Conservation (phyloP, 352 stramenopile genomes). For the Pilasporangium apinafurcum region DNA sequence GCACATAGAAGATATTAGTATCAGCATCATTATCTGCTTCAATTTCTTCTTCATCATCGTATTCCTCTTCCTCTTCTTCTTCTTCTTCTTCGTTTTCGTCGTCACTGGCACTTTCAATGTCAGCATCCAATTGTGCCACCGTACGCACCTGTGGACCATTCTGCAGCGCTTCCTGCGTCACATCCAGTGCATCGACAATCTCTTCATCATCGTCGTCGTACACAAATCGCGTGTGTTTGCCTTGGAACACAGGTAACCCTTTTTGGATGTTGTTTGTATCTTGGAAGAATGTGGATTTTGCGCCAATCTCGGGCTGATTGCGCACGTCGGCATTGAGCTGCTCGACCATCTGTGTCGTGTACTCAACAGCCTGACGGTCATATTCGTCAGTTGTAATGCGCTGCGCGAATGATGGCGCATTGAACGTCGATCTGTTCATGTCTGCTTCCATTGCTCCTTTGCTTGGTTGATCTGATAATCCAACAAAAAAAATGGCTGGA, state of each 20-base stretch:
- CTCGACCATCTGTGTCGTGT: slow-evolving; percentile 54
- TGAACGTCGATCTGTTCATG: too few species aligned
- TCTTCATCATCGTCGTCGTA: slow-evolving; percentile 71
- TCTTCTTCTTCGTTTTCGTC: slow-evolving; percentile 26
- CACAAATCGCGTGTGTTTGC: slow-evolving; percentile 74
- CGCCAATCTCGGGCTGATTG: slow-evolving; percentile 33
- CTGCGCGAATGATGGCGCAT: too few species aligned
- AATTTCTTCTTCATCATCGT: slow-evolving; percentile 11
- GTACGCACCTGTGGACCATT: slow-evolving; percentile 50
- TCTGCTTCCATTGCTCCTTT: too few species aligned
- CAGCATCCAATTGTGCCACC: slow-evolving; percentile 43
- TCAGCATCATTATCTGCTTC: slow-evolving; percentile 8
- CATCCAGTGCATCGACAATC: slow-evolving; percentile 58
- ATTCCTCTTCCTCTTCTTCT: slow-evolving; percentile 17
- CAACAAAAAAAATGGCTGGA: too few species aligned
- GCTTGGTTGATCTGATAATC: too few species aligned
- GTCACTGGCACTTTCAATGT: slow-evolving; percentile 28
- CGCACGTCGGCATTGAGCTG: slow-evolving; percentile 59
- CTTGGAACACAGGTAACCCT: slow-evolving; percentile 67
- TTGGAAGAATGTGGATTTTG: slow-evolving; percentile 59
- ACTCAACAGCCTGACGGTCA: slow-evolving; percentile 60
- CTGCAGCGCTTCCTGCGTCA: slow-evolving; percentile 46
- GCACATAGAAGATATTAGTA: slow-evolving; percentile 8
- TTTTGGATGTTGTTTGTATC: slow-evolving; percentile 44
- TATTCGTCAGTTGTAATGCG: slow-evolving; percentile 48